phyloP scores from a whole-genome alignment of 805 yeast genomes.

The Schizosaccharomyces pombe region DNA sequence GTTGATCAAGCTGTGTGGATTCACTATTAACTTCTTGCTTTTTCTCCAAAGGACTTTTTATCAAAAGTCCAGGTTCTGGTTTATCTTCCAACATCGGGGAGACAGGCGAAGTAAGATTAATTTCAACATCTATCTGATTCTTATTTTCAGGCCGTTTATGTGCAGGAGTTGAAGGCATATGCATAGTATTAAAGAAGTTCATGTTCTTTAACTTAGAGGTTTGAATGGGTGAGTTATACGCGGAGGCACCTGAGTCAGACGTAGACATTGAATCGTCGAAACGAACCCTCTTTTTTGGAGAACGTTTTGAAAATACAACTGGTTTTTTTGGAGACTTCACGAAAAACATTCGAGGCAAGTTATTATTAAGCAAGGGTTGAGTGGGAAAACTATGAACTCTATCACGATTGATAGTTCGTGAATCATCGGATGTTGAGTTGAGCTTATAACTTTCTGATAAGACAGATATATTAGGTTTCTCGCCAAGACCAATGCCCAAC shows the following conservation, averaged over 20 bases:
- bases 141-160: neutral
- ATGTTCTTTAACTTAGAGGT: neutral
- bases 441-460: too few relatives aligned
- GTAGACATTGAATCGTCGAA: neutral
- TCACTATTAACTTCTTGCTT: too few relatives aligned
- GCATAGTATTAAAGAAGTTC: neutral
- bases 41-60: too few relatives aligned
- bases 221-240: neutral
- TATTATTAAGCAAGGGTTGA: neutral
- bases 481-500: neutral
- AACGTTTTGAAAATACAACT: neutral
- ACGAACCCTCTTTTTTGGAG: neutral
- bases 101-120: neutral
- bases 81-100: neutral
- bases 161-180: neutral
- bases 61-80: neutral
- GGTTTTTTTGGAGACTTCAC: slow-evolving; percentile 1
- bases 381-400: neutral
- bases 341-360: neutral
- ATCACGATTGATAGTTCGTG: too few relatives aligned
- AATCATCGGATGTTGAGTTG: too few relatives aligned
- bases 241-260: neutral
- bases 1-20: too few relatives aligned
- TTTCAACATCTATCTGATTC: neutral
- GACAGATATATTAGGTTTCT: neutral